These are phyloP conservation scores for Aureobasidium sp. DNA, from an alignment of 2,329 filamentous ascomycete species.

Conservation along the genomic window DNA sequence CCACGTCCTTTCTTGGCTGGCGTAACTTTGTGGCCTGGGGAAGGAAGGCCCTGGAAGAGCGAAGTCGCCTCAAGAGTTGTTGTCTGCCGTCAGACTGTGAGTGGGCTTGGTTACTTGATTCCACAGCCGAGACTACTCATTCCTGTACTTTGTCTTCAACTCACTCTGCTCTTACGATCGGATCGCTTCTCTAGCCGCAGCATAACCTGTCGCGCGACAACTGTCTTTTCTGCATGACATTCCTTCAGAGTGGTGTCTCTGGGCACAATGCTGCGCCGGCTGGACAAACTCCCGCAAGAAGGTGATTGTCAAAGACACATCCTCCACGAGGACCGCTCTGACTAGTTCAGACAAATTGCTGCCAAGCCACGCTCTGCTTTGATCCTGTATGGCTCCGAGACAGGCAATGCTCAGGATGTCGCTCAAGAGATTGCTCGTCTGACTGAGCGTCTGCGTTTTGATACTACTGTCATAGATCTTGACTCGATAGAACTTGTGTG, in stretches of 20 bases:
- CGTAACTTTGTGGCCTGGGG: neutral
- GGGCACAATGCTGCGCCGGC: neutral
- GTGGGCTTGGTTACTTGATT: neutral
- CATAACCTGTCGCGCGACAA: neutral
- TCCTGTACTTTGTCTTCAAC: neutral
- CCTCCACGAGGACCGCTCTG: neutral
- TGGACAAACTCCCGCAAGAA: neutral
- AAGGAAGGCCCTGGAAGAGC: neutral
- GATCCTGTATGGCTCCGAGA: slow-evolving; percentile 89
- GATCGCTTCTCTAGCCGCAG: too few species aligned
- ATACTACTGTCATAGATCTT: slow-evolving; percentile 66
- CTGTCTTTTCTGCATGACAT: neutral
- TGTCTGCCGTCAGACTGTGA: neutral
- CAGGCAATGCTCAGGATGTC: slow-evolving; percentile 85
- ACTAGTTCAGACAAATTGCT: neutral
- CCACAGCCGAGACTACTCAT: neutral
- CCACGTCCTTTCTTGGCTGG: slow-evolving; percentile 5
- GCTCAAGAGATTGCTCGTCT: slow-evolving; percentile 73
- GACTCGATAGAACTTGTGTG: slow-evolving; percentile 67
- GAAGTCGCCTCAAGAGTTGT: neutral
- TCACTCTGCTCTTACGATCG: neutral
- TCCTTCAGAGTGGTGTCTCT: neutral
- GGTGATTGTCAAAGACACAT: neutral
- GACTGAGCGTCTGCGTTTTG: slow-evolving; percentile 69
- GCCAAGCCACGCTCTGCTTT: slow-evolving; percentile 38